A percentile compares a stretch with the other conserved stretches of the same genome.
These are phyloP conservation scores for Plantago elongata DNA, from an alignment of 257 asterid species.

Conservation along the genomic window DNA sequence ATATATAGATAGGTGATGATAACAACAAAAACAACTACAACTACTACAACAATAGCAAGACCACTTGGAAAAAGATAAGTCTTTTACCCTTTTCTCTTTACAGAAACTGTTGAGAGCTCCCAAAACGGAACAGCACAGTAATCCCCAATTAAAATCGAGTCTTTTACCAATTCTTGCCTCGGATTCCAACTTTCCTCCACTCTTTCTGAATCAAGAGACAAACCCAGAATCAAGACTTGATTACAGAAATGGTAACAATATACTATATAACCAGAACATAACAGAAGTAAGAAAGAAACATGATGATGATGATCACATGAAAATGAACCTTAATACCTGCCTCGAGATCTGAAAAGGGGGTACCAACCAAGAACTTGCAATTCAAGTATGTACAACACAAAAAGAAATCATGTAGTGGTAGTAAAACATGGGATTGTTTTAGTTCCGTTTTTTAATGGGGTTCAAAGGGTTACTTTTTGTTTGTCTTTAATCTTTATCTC, in stretches of 20 bases:
- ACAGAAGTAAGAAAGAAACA: neutral
- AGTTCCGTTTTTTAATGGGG: constrained; percentile 23
- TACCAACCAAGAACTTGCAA: constrained; percentile 20
- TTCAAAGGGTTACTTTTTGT: constrained; percentile 42
- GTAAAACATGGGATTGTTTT: constrained; percentile 29
- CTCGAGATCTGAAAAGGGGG: constrained; percentile 61
- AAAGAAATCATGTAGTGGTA: constrained; percentile 8
- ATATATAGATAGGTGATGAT: constrained; percentile 9
- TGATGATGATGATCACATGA: neutral
- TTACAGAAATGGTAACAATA: neutral
- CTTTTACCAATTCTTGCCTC: constrained; percentile 42
- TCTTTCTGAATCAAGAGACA: constrained; percentile 29
- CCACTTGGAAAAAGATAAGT: constrained; percentile 30
- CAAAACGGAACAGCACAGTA: constrained; percentile 39
- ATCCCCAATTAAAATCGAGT: constrained; percentile 29
- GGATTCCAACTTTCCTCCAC: constrained; percentile 57
- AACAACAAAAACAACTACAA: too few relatives aligned
- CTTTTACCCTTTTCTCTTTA: constrained; percentile 42
- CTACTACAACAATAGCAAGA: constrained; percentile 7
- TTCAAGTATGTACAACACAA: constrained; percentile 22
- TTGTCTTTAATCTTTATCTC: constrained; percentile 24
- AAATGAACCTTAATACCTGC: constrained; percentile 29
- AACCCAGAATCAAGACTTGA: constrained; percentile 22
- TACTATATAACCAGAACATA: neutral
- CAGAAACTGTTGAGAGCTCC: constrained; percentile 36